Percentiles rank a stretch among this genome's conserved stretches.
Evolutionary conservation across 2,329 filamentous ascomycete genomes (phyloP).

Genomic region (Cordyceps cateniannulata): DNA sequence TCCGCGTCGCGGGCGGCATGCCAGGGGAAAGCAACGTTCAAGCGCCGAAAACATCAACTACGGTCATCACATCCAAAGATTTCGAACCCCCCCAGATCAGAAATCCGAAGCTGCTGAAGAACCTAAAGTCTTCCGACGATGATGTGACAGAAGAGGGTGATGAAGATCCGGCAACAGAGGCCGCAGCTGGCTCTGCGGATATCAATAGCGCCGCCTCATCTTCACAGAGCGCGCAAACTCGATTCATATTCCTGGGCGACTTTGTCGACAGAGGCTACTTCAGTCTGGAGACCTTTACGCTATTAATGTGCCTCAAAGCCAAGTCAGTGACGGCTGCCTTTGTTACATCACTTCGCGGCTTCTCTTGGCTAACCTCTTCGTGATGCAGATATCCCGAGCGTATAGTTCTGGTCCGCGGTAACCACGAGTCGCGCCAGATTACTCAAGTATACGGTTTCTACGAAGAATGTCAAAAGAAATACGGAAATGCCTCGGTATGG

Average conservation of each 20-base stretch:
- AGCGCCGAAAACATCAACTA: slow-evolving; percentile 59
- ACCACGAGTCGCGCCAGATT: slow-evolving; percentile 95
- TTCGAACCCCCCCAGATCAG: slow-evolving; percentile 89
- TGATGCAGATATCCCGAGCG: slow-evolving; percentile 75
- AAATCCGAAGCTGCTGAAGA: slow-evolving; percentile 79
- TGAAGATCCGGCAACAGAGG: slow-evolving; percentile 23
- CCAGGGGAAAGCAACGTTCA: slow-evolving; percentile 72
- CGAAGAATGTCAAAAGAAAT: slow-evolving; percentile 96
- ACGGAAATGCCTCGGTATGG: slow-evolving; percentile 99
- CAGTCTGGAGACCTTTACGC: slow-evolving; percentile 93
- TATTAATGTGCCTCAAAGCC: slow-evolving; percentile 89
- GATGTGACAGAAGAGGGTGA: slow-evolving; percentile 41
- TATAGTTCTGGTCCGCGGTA: slow-evolving; percentile 93
- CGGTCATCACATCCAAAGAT: slow-evolving; percentile 81
- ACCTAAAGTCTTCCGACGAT: slow-evolving; percentile 58
- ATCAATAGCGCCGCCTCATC: slow-evolving; percentile 26
- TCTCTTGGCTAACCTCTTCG: neutral
- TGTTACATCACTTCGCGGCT: slow-evolving; percentile 16
- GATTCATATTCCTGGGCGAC: slow-evolving; percentile 66
- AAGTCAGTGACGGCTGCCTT: slow-evolving; percentile 36
- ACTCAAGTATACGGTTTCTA: slow-evolving; percentile 99
- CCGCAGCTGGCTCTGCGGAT: slow-evolving; percentile 19
- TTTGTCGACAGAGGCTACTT: slow-evolving; percentile 98
- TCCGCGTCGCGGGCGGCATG: slow-evolving; percentile 94
- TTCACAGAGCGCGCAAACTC: slow-evolving; percentile 45